These are phyloP conservation scores for Linnemannia schmuckeri DNA, from an alignment of 192 early-diverging fungal species.

Conservation along the genomic window DNA sequence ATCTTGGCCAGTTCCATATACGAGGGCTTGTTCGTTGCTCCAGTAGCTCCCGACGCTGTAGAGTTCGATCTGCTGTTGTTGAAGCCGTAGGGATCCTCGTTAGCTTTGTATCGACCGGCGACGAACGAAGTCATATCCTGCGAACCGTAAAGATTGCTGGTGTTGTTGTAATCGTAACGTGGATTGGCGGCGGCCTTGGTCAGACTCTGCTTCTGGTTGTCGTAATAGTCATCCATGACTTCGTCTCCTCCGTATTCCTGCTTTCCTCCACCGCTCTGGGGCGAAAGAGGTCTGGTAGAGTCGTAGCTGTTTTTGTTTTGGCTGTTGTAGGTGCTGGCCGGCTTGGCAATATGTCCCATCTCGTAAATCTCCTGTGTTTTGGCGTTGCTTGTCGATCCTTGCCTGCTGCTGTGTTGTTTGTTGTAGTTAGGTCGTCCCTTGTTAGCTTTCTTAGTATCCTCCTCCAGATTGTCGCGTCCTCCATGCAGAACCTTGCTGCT, in stretches of 20 bases:
- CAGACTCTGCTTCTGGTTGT: slow-evolving; percentile 43
- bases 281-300: slow-evolving; percentile 13
- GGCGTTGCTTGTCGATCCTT: not conserved
- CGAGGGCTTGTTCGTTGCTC: not conserved
- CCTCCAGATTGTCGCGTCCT: slow-evolving; percentile 22
- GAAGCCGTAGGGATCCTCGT: slow-evolving; percentile 28
- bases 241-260: slow-evolving; percentile 23
- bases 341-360: slow-evolving; percentile 28
- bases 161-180: not conserved
- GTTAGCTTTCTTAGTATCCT: slow-evolving; percentile 13
- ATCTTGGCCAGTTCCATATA: slow-evolving; percentile 39
- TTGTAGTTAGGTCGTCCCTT: not conserved
- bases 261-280: not conserved
- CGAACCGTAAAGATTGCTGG: slow-evolving; percentile 16
- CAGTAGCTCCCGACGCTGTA: not conserved
- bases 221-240: slow-evolving; percentile 19
- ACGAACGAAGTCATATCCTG: slow-evolving; percentile 54
- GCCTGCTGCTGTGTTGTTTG: slow-evolving; percentile 1
- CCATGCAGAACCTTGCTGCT: slow-evolving; percentile 72
- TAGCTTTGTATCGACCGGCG: slow-evolving; percentile 44
- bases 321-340: not conserved
- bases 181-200: slow-evolving; percentile 25
- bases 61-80: slow-evolving; percentile 1
- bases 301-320: slow-evolving; percentile 17
- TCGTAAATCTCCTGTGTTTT: slow-evolving; percentile 22